Evolutionary conservation across 148 eudicot species (phyloP).

Genomic region (Heliamphora exappendiculata): DNA sequence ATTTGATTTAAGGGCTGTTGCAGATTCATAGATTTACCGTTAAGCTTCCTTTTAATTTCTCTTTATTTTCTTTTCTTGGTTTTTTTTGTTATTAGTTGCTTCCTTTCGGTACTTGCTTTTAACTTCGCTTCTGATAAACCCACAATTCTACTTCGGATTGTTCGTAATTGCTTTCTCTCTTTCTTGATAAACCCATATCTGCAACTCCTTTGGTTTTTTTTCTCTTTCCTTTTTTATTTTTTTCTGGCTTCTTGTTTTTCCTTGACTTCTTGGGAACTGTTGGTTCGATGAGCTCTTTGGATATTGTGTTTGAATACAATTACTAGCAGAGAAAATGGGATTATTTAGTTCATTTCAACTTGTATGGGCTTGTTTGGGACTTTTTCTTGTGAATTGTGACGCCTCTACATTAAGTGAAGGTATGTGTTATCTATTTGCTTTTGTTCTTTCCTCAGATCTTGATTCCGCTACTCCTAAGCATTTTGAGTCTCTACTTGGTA

Average conservation of each 20-base stretch:
- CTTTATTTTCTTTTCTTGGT: not conserved
- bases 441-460: constrained; percentile 31
- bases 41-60: constrained; percentile 12
- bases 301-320: constrained; percentile 13
- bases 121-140: constrained; percentile 4
- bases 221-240: too few species aligned
- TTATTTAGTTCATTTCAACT: constrained; percentile 32
- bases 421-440: constrained; percentile 11
- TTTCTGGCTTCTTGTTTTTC: not conserved
- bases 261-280: not conserved
- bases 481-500: not conserved
- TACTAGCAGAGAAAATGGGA: constrained; percentile 31
- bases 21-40: constrained; percentile 22
- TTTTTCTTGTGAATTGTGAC: constrained; percentile 29
- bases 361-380: constrained; percentile 36
- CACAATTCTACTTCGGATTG: not conserved
- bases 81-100: constrained; percentile 8
- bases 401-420: constrained; percentile 64
- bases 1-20: constrained; percentile 22
- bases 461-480: not conserved
- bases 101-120: not conserved
- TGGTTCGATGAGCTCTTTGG: constrained; percentile 8
- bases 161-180: not conserved
- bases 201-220: not conserved
- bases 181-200: constrained; percentile 9